phyloP scores from a whole-genome alignment of 805 yeast species.

The Lipomyces kockii region DNA sequence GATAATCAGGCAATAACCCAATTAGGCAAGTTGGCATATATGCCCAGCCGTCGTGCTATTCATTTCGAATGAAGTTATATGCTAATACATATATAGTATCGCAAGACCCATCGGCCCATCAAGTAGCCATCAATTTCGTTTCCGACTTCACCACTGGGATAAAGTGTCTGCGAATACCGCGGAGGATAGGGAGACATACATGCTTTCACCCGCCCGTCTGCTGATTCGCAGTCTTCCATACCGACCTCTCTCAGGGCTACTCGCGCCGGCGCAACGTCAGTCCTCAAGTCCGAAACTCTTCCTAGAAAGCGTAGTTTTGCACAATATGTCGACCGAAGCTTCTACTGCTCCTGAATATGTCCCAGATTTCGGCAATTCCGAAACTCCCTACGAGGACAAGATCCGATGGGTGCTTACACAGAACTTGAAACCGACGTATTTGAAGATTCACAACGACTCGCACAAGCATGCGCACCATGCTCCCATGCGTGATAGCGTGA shows the following conservation, averaged over 20 bases:
- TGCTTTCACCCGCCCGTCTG: neutral
- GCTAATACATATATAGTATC: no score
- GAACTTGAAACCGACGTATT: constrained; percentile 51
- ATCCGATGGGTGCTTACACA: constrained; percentile 19
- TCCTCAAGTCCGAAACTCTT: neutral
- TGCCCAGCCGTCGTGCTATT: no score
- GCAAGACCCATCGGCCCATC: no score
- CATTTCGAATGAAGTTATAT: no score
- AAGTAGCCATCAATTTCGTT: no score
- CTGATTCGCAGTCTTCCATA: neutral
- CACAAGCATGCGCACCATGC: constrained; percentile 87
- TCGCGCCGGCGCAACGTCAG: neutral
- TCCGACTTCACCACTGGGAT: neutral
- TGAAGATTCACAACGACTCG: constrained; percentile 76
- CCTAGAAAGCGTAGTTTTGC: neutral
- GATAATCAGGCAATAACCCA: no score
- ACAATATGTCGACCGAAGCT: neutral
- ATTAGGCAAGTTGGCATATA: no score
- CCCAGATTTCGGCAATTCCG: constrained; percentile 14
- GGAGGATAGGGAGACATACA: neutral
- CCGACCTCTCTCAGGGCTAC: neutral
- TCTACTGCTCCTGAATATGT: neutral
- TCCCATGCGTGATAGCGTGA: constrained; percentile 73
- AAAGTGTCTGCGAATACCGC: neutral
- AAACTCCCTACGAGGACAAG: constrained; percentile 31